These are phyloP conservation scores for Tuber microsphaerosporum DNA, from an alignment of 495 filamentous ascomycete genomes.

Conservation along the genomic window DNA sequence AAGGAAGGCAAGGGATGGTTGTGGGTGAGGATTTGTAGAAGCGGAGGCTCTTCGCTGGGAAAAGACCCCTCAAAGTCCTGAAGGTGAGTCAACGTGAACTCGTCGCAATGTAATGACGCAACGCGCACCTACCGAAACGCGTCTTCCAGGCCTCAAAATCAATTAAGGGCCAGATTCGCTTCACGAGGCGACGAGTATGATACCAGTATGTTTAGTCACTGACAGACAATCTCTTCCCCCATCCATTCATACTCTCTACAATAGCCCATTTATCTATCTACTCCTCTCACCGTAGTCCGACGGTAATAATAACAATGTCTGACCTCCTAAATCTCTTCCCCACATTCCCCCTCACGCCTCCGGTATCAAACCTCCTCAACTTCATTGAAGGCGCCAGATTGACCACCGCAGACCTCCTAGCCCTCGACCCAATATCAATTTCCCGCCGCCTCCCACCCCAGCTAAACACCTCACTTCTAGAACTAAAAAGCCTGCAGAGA, in stretches of 20 bases:
- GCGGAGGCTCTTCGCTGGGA: background rate
- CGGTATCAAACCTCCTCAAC: conserved; percentile 66
- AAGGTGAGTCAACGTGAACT: background rate
- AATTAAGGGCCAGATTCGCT: background rate
- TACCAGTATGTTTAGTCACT: background rate
- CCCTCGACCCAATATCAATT: conserved; percentile 73
- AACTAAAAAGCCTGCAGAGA: conserved; percentile 62
- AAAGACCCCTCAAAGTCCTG: background rate
- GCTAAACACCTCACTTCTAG: conserved; percentile 48
- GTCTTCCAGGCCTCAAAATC: background rate
- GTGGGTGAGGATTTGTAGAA: background rate
- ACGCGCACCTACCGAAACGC: background rate
- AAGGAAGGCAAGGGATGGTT: background rate
- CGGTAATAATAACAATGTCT: conserved; percentile 53
- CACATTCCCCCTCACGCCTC: conserved; percentile 59
- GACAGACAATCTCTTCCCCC: background rate
- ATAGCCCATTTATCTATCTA: background rate
- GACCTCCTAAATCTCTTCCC: conserved; percentile 82
- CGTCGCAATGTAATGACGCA: background rate
- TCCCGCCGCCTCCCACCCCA: conserved; percentile 51
- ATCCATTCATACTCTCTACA: too few species aligned
- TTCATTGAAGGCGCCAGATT: conserved; percentile 67
- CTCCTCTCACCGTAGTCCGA: too few species aligned
- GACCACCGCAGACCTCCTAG: conserved; percentile 77
- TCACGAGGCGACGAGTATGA: background rate